Evolutionary conservation across 805 yeast species (phyloP).

Genomic region (Komagataella mondaviorum): DNA sequence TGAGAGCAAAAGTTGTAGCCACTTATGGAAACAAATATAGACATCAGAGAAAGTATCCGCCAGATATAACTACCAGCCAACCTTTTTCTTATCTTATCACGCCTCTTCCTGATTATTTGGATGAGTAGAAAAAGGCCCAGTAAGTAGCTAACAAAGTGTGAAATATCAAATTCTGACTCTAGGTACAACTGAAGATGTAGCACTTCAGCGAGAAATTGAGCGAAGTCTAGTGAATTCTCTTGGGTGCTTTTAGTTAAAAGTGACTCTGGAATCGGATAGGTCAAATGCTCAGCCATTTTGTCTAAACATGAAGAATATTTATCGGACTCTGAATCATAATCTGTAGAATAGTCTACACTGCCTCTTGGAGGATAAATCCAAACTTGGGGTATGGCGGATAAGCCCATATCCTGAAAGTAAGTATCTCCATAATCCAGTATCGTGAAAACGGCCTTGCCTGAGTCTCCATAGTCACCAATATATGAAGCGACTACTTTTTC

Average conservation of each 20-base stretch:
- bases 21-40: conserved; percentile 32
- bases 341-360: conserved; percentile 9
- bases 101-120: conserved; percentile 33
- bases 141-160: conserved; percentile 32
- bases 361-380: conserved; percentile 41
- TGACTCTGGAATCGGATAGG: background rate
- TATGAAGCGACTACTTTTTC: conserved; percentile 29
- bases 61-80: conserved; percentile 4
- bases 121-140: conserved; percentile 28
- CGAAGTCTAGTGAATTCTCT: conserved; percentile 30
- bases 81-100: conserved; percentile 14
- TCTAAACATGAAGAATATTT: conserved; percentile 12
- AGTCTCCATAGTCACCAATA: conserved; percentile 25
- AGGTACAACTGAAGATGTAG: conserved; percentile 29
- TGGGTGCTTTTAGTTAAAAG: conserved; percentile 12
- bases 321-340: conserved; percentile 11
- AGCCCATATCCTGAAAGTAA: conserved; percentile 23
- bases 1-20: conserved; percentile 57
- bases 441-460: conserved; percentile 28
- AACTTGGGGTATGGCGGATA: conserved; percentile 49
- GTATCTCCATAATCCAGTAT: conserved; percentile 35
- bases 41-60: conserved; percentile 9
- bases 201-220: conserved; percentile 34
- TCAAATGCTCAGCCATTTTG: conserved; percentile 6
- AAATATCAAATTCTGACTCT: conserved; percentile 25